phyloP scores from a whole-genome alignment of 805 yeast genomes.

The Ogataea salicorniae region DNA sequence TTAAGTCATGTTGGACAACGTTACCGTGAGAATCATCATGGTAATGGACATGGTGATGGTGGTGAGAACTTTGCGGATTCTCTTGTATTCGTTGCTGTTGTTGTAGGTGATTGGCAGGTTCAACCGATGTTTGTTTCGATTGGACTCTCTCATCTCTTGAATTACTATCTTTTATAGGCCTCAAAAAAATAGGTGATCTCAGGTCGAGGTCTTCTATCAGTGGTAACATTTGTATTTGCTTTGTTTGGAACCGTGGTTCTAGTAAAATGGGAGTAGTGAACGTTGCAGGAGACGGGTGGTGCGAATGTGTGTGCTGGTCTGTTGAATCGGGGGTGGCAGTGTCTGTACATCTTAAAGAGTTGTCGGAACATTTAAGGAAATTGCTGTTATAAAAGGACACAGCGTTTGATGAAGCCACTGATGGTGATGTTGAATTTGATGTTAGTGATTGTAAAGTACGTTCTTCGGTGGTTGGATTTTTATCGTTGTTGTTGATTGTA shows the following conservation, averaged over 20 bases:
- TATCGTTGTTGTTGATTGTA: neutral
- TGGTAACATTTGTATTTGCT: neutral
- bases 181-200: neutral
- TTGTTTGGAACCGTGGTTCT: no score
- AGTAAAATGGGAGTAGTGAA: no score
- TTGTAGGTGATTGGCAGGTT: constrained; percentile 5
- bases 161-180: neutral
- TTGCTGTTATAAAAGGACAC: neutral
- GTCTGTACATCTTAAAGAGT: no score
- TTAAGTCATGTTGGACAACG: constrained; percentile 24
- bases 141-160: neutral
- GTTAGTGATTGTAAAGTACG: neutral
- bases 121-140: neutral
- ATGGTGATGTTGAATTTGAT: no score
- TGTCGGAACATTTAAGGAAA: neutral
- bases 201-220: neutral
- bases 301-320: no score
- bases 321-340: no score
- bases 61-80: constrained; percentile 3
- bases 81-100: constrained; percentile 6
- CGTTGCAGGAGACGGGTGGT: no score
- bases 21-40: constrained; percentile 25
- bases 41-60: constrained; percentile 29
- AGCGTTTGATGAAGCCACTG: no score
- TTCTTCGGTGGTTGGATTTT: neutral